Conservation (phyloP, 176 grass and related monocot species). For the Bromus sterilis region DNA sequence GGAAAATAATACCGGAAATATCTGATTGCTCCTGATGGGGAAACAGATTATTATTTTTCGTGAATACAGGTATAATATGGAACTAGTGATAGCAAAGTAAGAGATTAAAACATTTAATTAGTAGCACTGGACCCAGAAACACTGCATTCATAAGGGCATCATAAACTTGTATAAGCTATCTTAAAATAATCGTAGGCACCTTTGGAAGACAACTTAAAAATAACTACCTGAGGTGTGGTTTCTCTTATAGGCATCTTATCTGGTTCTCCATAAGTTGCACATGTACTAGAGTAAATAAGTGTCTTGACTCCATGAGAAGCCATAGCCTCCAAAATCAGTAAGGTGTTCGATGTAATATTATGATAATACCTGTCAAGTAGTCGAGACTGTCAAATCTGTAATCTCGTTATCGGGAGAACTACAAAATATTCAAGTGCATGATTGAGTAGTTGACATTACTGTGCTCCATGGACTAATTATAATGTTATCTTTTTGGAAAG, state of each 20-base stretch:
- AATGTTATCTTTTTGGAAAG: neutral
- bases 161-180: neutral
- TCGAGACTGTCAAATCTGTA: slow-evolving; percentile 15
- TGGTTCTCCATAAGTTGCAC: slow-evolving; percentile 80
- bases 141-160: neutral
- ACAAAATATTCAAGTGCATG: neutral
- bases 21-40: neutral
- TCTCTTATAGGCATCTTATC: slow-evolving; percentile 82
- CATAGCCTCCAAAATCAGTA: slow-evolving; percentile 74
- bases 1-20: neutral
- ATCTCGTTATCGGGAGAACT: neutral
- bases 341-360: slow-evolving; percentile 77
- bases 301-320: slow-evolving; percentile 63
- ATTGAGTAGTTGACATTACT: neutral
- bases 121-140: neutral
- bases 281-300: slow-evolving; percentile 81
- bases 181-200: slow-evolving; percentile 18
- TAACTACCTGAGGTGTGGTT: slow-evolving; percentile 59
- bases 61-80: neutral
- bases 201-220: neutral
- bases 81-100: neutral
- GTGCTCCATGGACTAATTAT: neutral
- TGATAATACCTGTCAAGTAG: slow-evolving; percentile 63
- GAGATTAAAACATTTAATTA: neutral
- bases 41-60: neutral